Evolutionary conservation across 1,139 yeast species (phyloP).

Genomic region (Debaryomyces sp.): DNA sequence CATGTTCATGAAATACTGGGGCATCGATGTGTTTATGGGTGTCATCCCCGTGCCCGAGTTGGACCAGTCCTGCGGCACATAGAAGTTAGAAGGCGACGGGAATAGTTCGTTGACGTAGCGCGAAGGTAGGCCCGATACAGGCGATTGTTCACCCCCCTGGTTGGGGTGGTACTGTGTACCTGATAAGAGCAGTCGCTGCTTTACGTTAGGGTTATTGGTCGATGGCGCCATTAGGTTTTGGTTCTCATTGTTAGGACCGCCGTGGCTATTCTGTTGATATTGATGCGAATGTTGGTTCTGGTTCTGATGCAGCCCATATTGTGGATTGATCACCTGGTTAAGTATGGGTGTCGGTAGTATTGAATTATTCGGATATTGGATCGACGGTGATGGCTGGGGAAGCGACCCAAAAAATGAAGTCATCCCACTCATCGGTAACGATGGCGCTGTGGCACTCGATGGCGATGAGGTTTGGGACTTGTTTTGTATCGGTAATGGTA

Average conservation of each 20-base stretch:
- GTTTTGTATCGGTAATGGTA: slow-evolving; percentile 43
- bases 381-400: slow-evolving; percentile 33
- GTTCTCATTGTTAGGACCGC: slow-evolving; percentile 12
- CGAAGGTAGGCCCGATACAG: slow-evolving; percentile 52
- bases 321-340: slow-evolving; percentile 34
- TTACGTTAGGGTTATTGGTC: not conserved
- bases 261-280: slow-evolving; percentile 13
- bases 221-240: not conserved
- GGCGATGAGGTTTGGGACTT: slow-evolving; percentile 52
- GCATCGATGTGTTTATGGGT: slow-evolving; percentile 31
- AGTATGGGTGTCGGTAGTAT: slow-evolving; percentile 42
- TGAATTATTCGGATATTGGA: slow-evolving; percentile 22
- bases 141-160: slow-evolving; percentile 47
- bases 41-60: slow-evolving; percentile 40
- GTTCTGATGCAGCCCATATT: slow-evolving; percentile 15
- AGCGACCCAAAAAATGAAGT: slow-evolving; percentile 28
- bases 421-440: slow-evolving; percentile 30
- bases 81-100: slow-evolving; percentile 57
- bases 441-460: slow-evolving; percentile 44
- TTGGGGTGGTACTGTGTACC: slow-evolving; percentile 4
- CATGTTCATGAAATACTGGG: slow-evolving; percentile 31
- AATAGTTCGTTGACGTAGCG: slow-evolving; percentile 57
- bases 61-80: slow-evolving; percentile 51
- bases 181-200: slow-evolving; percentile 1
- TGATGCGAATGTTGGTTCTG: slow-evolving; percentile 13